Evolutionary conservation across 768 basidiomycete genomes (phyloP), one percentile per base, ranked within the genome.

Genomic region (Tulasnella sp.): DNA sequence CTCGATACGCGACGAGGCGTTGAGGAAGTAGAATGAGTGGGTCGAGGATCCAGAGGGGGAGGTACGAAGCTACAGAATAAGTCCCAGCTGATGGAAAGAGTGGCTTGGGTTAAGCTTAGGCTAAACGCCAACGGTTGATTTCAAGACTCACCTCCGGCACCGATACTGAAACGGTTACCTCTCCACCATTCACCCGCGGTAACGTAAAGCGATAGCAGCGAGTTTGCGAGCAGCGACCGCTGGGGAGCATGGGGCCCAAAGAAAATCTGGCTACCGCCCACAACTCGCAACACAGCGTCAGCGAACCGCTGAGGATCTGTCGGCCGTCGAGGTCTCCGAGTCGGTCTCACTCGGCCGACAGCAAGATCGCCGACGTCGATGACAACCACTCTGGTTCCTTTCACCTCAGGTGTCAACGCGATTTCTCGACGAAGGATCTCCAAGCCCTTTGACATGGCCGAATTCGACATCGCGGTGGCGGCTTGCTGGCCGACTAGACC

Each of bases 371-470:
- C 92, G 40, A 94, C 89, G 77, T 94, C 91, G 4, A 90, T 85
- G 11, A 87, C 83, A 74, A 91, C 86, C 19, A 93, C 83, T 75
- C 86, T 84, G 78, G 91, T 86, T 75, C 88, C 87, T 77, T 83
- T 85, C 82, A 90, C 88, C 1, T 83, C 81, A 72, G 87, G 86
- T 11, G 42, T 62, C 0, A 85, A 81, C 66, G 83, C 83, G 72
- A 90, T 84, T 81, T 94, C 92, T 26, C 91, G 82, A 19, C 91
- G 86, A 35, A 94, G 85, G 29, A 93, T 85, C 74, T 92, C 90
- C 14, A 86, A 82, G 0, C 83, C 92, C 59, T 89, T 88, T 26
- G 90, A 81, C 17, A 89, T 92, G 66, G 87, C 86, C 4, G 88
- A 88, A 36, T 89, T 88, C 74, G 86, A 87, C 90, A 94, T 93